Conservation (phyloP, 2,329 filamentous ascomycete genomes). For the Gaeumannomyces tritici region DNA sequence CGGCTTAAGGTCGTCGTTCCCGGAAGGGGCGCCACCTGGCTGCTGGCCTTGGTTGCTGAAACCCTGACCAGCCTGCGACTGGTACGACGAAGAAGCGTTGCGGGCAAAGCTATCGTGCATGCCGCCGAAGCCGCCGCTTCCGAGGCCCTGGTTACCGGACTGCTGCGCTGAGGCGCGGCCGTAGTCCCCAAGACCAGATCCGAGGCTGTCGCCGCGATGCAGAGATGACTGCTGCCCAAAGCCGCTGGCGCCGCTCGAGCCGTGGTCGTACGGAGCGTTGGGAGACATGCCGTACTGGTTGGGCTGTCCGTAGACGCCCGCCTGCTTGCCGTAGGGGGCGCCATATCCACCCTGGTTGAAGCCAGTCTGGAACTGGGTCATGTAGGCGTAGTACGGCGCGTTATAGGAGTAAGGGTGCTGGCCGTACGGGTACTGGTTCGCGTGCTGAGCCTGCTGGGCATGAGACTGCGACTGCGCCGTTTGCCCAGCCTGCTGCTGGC, state of each 20-base stretch:
- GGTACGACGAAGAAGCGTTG: slow-evolving; percentile 38
- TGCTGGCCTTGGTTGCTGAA: slow-evolving; percentile 42
- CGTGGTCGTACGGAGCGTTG: slow-evolving; percentile 47
- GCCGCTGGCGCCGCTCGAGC: slow-evolving; percentile 39
- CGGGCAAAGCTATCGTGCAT: slow-evolving; percentile 47
- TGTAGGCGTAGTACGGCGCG: slow-evolving; percentile 54
- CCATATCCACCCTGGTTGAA: slow-evolving; percentile 43
- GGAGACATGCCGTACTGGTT: slow-evolving; percentile 45
- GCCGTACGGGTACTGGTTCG: slow-evolving; percentile 37
- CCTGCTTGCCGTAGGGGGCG: slow-evolving; percentile 49
- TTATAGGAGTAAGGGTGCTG: slow-evolving; percentile 50
- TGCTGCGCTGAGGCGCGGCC: slow-evolving; percentile 41
- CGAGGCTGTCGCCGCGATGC: slow-evolving; percentile 39
- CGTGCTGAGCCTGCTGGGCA: slow-evolving; percentile 24
- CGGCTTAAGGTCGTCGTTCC: slow-evolving; percentile 47
- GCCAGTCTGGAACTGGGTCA: slow-evolving; percentile 37
- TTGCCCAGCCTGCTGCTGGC: slow-evolving; percentile 32
- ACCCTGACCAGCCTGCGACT: slow-evolving; percentile 42
- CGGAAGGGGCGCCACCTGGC: slow-evolving; percentile 28
- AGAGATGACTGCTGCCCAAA: slow-evolving; percentile 47
- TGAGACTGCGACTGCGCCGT: slow-evolving; percentile 28
- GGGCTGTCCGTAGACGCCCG: slow-evolving; percentile 43
- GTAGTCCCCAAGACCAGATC: slow-evolving; percentile 44
- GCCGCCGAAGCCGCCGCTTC: slow-evolving; percentile 39
- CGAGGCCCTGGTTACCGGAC: slow-evolving; percentile 38